These are phyloP conservation scores for Blastocystis sp. DNA, from an alignment of 352 stramenopile genomes.

Conservation along the genomic window DNA sequence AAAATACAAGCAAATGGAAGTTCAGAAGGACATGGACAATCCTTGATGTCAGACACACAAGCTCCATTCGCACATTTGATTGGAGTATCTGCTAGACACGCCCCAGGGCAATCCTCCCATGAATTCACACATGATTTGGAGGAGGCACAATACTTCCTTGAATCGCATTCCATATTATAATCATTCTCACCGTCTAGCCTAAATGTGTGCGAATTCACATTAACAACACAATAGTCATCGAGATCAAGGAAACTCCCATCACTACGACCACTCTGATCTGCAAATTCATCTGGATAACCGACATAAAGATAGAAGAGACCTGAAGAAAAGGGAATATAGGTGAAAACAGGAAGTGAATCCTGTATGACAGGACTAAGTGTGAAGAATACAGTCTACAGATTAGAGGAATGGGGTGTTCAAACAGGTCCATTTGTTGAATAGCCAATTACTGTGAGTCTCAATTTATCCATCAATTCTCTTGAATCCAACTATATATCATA, in stretches of 20 bases:
- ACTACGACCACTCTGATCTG: neutral
- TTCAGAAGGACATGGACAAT: constrained; percentile 4
- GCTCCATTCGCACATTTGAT: constrained; percentile 27
- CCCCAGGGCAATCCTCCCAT: constrained; percentile 28
- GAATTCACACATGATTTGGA: neutral
- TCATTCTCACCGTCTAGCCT: neutral
- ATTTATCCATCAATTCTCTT: neutral
- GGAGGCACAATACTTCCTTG: neutral
- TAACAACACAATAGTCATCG: neutral
- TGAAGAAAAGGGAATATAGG: neutral
- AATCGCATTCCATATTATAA: constrained; percentile 27
- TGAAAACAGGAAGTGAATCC: no score
- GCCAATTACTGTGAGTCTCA: neutral
- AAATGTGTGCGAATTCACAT: constrained; percentile 5
- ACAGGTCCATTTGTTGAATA: neutral
- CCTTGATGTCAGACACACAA: neutral
- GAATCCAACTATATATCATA: neutral
- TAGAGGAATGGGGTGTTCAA: neutral
- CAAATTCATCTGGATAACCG: neutral
- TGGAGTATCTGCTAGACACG: neutral
- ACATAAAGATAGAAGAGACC: constrained; percentile 22
- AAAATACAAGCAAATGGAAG: constrained; percentile 9
- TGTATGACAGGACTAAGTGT: neutral
- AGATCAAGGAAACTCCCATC: neutral
- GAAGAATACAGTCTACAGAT: neutral